A percentile compares a stretch with the other conserved stretches of the same genome.
Conservation (phyloP, 805 yeast species). For the Cyberlindnera petersonii region DNA sequence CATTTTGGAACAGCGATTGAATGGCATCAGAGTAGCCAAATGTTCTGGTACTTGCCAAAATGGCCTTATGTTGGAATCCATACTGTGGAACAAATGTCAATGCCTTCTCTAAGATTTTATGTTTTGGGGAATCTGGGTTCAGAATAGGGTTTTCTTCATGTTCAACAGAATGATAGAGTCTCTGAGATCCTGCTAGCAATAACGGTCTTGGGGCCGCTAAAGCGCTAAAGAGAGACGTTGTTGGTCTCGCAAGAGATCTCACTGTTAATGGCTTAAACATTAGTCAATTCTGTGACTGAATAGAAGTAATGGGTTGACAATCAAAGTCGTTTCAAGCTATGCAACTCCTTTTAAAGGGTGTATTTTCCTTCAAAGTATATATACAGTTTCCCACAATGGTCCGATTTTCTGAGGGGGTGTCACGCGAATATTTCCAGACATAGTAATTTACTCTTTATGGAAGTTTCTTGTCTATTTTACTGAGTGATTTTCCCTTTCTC, state of each 20-base stretch:
- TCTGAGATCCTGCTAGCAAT: not conserved
- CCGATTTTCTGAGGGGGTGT: too few species aligned
- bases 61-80: slow-evolving; percentile 30
- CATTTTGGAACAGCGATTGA: slow-evolving; percentile 38
- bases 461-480: too few species aligned
- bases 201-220: not conserved
- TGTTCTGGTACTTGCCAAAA: slow-evolving; percentile 45
- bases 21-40: slow-evolving; percentile 50
- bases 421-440: too few species aligned
- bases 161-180: slow-evolving; percentile 29
- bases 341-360: not conserved
- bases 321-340: too few species aligned
- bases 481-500: too few species aligned
- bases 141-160: slow-evolving; percentile 24
- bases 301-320: too few species aligned
- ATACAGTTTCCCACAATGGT: too few species aligned
- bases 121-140: slow-evolving; percentile 33
- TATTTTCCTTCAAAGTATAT: too few species aligned
- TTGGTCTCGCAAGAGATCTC: not conserved
- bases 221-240: not conserved
- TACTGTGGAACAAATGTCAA: slow-evolving; percentile 9
- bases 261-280: slow-evolving; percentile 1
- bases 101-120: slow-evolving; percentile 30
- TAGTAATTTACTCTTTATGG: too few species aligned
- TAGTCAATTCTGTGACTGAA: too few species aligned